These are phyloP conservation scores for Teratosphaeria viscida DNA, from an alignment of 2,329 filamentous ascomycete genomes.

Conservation along the genomic window DNA sequence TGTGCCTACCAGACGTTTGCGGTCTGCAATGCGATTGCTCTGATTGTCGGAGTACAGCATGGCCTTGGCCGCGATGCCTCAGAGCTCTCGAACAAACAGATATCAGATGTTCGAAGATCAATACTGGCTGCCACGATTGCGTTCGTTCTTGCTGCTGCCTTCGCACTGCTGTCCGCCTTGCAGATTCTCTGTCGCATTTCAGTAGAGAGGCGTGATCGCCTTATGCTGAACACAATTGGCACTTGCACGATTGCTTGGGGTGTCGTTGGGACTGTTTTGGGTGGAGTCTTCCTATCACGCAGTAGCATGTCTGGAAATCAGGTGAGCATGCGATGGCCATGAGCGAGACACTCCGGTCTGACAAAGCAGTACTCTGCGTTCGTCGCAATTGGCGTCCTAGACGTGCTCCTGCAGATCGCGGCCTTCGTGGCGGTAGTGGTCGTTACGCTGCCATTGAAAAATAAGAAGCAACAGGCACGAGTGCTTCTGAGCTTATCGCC, in stretches of 20 bases:
- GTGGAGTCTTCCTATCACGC: background rate
- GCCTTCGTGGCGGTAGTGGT: background rate
- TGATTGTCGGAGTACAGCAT: background rate
- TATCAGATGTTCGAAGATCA: background rate
- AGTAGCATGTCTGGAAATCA: background rate
- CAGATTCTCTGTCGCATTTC: background rate
- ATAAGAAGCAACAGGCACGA: background rate
- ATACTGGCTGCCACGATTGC: background rate
- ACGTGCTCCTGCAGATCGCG: background rate
- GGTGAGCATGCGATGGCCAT: background rate
- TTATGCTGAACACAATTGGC: background rate
- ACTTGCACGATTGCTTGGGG: background rate
- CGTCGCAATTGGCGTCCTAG: background rate
- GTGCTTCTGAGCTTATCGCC: constrained; percentile 1
- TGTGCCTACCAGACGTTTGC: background rate
- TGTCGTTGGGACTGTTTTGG: background rate
- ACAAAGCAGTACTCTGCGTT: background rate
- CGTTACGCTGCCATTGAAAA: background rate
- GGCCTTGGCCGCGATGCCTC: background rate
- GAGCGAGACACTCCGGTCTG: background rate
- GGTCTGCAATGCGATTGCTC: background rate
- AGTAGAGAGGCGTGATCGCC: background rate
- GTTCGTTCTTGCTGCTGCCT: background rate
- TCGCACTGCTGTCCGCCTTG: background rate
- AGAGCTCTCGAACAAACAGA: background rate